A percentile compares a stretch with the other conserved stretches of the same genome.
These are phyloP conservation scores for Flaveria linearis DNA, from an alignment of 129 eudicot species.

Conservation along the genomic window DNA sequence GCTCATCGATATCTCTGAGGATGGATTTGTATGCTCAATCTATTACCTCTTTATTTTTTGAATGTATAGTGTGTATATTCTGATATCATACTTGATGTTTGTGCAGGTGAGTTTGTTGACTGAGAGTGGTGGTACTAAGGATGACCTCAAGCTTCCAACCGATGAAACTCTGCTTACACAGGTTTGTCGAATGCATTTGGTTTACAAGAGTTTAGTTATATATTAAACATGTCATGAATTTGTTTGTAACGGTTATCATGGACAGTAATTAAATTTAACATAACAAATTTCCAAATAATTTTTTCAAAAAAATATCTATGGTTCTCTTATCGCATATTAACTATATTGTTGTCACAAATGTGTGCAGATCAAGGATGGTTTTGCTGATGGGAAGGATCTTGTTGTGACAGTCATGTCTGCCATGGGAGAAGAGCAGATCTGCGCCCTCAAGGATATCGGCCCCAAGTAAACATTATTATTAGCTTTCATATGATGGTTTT, in stretches of 20 bases:
- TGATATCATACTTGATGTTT: conserved; percentile 2
- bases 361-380: conserved; percentile 74
- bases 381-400: conserved; percentile 75
- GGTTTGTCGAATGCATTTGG: conserved; percentile 9
- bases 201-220: not conserved
- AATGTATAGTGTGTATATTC: not conserved
- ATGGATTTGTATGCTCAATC: conserved; percentile 32
- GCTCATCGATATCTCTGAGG: conserved; percentile 26
- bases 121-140: conserved; percentile 30
- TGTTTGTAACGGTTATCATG: not conserved
- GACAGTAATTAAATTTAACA: not conserved
- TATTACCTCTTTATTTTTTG: not conserved
- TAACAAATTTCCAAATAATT: too few species aligned
- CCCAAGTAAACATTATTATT: conserved; percentile 46
- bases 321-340: not conserved
- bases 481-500: conserved; percentile 22
- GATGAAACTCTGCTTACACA: conserved; percentile 31
- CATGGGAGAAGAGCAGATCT: conserved; percentile 88
- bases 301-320: not conserved
- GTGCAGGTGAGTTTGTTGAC: conserved; percentile 40
- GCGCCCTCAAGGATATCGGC: conserved; percentile 77
- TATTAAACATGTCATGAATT: not conserved
- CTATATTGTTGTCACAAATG: not conserved
- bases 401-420: conserved; percentile 85
- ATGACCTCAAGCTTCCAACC: conserved; percentile 29